phyloP scores from a whole-genome alignment of 768 basidiomycete species.

The Kwoniella bestiolae region DNA sequence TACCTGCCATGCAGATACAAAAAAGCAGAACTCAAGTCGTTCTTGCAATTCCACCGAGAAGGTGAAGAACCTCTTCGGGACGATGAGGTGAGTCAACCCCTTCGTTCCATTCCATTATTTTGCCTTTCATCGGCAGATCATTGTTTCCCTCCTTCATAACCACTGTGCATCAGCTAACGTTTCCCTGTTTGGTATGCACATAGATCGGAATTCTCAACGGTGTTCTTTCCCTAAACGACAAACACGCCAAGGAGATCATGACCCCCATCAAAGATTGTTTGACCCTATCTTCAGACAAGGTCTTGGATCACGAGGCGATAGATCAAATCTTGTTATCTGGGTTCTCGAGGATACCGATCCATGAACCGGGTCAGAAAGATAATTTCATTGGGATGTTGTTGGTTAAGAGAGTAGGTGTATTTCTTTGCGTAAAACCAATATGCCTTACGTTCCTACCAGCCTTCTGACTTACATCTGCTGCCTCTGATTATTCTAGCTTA shows the following conservation, averaged over 20 bases:
- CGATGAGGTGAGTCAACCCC: constrained; percentile 56
- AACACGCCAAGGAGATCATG: constrained; percentile 72
- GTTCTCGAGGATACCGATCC: constrained; percentile 90
- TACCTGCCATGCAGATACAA: constrained; percentile 37
- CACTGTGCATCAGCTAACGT: constrained; percentile 7
- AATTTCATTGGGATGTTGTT: constrained; percentile 81
- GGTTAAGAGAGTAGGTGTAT: constrained; percentile 70
- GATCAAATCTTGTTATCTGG: constrained; percentile 68
- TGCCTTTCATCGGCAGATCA: neutral
- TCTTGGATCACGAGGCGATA: constrained; percentile 77
- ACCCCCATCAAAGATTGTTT: constrained; percentile 73
- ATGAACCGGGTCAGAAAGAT: constrained; percentile 69
- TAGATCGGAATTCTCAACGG: constrained; percentile 58
- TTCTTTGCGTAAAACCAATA: neutral
- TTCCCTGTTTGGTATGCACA: neutral
- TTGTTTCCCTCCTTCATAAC: neutral
- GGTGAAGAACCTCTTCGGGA: constrained; percentile 59
- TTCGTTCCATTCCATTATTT: no score
- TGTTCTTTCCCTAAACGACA: constrained; percentile 57
- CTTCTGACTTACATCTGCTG: neutral
- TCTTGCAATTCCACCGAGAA: constrained; percentile 60
- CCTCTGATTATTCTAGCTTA: constrained; percentile 63
- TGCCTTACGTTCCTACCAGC: neutral
- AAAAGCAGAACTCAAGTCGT: constrained; percentile 60
- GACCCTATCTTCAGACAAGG: constrained; percentile 73